Percentiles rank a stretch among this genome's conserved stretches.
Evolutionary conservation across 73 alveolate genomes (phyloP).

Genomic region (Loxodes magnus): DNA sequence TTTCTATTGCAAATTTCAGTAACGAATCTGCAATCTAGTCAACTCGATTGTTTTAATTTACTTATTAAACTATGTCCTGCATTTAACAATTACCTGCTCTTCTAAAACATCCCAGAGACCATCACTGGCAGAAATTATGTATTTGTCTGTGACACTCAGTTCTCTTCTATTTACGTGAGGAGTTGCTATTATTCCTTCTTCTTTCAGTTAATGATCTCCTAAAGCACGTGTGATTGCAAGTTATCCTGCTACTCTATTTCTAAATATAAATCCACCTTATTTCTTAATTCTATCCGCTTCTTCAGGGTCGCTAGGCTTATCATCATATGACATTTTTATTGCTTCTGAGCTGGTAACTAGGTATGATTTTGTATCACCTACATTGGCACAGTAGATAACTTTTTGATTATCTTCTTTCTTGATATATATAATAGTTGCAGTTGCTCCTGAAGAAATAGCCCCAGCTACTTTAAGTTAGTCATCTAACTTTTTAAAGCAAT

Average conservation of each 20-base stretch:
- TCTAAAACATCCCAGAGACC: slow-evolving; percentile 5
- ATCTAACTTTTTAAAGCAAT: slow-evolving; percentile 24
- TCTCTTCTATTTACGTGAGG: background rate
- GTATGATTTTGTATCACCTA: slow-evolving; percentile 69
- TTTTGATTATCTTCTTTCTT: slow-evolving; percentile 44
- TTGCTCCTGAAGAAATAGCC: slow-evolving; percentile 54
- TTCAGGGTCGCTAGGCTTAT: slow-evolving; percentile 46
- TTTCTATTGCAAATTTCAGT: too few species aligned
- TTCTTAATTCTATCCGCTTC: slow-evolving; percentile 47
- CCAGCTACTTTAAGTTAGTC: slow-evolving; percentile 28
- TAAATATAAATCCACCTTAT: slow-evolving; percentile 2
- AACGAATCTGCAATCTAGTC: too few species aligned
- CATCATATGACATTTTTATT: slow-evolving; percentile 59
- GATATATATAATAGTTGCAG: slow-evolving; percentile 64
- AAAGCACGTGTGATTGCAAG: background rate
- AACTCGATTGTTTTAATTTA: too few species aligned
- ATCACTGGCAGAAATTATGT: background rate
- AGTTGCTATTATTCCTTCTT: background rate
- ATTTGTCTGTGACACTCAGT: background rate
- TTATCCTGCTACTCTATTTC: slow-evolving; percentile 1
- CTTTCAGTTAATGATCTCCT: background rate
- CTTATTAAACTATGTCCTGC: too few species aligned
- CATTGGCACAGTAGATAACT: slow-evolving; percentile 56
- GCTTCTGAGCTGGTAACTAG: slow-evolving; percentile 44
- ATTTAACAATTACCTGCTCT: too few species aligned